Evolutionary conservation across 768 basidiomycete genomes (phyloP).

Genomic region (Termitomyces sp.): DNA sequence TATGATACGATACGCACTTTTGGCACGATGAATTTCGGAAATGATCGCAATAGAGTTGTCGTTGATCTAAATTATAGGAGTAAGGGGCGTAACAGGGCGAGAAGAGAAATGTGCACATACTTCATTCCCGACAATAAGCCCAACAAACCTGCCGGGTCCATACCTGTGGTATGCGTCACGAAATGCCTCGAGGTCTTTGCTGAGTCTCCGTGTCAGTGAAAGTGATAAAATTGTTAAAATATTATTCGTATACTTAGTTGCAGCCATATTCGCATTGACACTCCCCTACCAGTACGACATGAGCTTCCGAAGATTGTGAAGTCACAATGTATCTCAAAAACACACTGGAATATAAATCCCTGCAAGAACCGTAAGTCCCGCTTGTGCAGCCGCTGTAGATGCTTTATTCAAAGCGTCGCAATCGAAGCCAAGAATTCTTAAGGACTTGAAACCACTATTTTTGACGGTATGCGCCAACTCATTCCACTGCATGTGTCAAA

Average conservation of each 20-base stretch:
- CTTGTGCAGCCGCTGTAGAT: slow-evolving; percentile 28
- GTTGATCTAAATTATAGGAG: slow-evolving; percentile 10
- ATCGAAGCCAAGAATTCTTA: slow-evolving; percentile 33
- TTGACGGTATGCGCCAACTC: slow-evolving; percentile 24
- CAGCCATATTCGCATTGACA: background rate
- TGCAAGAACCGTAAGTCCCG: slow-evolving; percentile 28
- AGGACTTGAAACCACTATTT: slow-evolving; percentile 26
- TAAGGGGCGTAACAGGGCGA: background rate
- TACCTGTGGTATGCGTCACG: slow-evolving; percentile 24
- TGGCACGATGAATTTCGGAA: slow-evolving; percentile 28
- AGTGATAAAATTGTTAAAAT: background rate
- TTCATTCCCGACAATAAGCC: slow-evolving; percentile 36
- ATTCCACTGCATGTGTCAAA: slow-evolving; percentile 25
- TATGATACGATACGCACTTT: slow-evolving; percentile 20
- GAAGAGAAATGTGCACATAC: background rate
- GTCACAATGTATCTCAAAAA: background rate
- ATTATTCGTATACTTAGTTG: background rate
- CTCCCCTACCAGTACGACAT: background rate
- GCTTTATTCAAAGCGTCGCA: slow-evolving; percentile 31
- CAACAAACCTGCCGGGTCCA: slow-evolving; percentile 27
- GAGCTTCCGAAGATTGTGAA: background rate
- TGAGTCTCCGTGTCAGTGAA: slow-evolving; percentile 8
- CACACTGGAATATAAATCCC: slow-evolving; percentile 30
- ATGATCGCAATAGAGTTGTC: slow-evolving; percentile 28
- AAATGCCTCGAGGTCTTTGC: slow-evolving; percentile 30